Evolutionary conservation across 2,329 filamentous ascomycete genomes (phyloP), one percentile per base, ranked within the genome.

Genomic region (Coniochaeta hoffmannii): DNA sequence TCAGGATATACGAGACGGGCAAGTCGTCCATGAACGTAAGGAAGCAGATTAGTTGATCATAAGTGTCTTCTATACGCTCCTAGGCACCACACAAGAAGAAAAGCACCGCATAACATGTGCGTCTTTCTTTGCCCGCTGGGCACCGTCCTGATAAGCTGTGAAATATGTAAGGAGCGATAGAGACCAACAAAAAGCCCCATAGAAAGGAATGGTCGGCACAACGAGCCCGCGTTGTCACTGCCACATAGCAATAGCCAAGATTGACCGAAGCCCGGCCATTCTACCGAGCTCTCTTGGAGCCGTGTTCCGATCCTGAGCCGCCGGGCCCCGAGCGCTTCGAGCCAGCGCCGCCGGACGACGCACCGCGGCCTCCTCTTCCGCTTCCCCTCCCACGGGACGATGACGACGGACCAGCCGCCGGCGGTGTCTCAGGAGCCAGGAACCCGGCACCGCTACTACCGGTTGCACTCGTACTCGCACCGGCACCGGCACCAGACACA

Each of bases 381-480:
- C 55, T 30, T 31, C 55, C 50, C 8, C 53, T 55, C 6, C 53
- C 53, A 19, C 59, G 49, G 7, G 28, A 19, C 19, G 32, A 38
- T 19, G 28, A 19, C 19, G 32, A 38, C n/a, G 22, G 11, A 38
- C 31, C 50, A 19, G 32, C 32, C 12, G 50, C 58, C 4, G n/a
- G n/a, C n/a, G n/a, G n/a, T n/a, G 56, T 30, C n/a, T 59, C 60
- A 5, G 61, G 59, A 2, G 56, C 56, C 6, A 64, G 44, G 28
- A 63, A 62, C 9, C 53, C 58, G 17, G 44, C 58, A 35, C 36
- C 50, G 26, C 51, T 44, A 34, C n/a, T n/a, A n/a, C 15, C 52
- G 26, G 56, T 57, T 17, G 50, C 50, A n/a, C 6, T 22, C 10
- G 28, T 51, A 30, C 56, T 55, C 12, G 53, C 53, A 17, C 31